Conservation (phyloP, 805 yeast genomes). For the Lipomyces yamadae region DNA sequence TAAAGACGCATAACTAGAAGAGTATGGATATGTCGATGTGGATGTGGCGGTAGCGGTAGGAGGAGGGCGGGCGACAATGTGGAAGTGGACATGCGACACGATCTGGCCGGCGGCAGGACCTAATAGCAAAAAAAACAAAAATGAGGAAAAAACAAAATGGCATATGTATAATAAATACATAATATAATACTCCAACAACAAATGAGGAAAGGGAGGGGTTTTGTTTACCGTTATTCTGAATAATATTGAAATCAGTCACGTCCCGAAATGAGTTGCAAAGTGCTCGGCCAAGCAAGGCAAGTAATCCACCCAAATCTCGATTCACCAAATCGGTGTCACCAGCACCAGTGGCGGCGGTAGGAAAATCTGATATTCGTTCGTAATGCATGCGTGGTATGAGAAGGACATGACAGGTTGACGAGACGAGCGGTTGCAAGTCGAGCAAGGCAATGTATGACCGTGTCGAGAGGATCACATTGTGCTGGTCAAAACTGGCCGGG, state of each 20-base stretch:
- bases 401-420: conserved; percentile 46
- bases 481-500: background rate
- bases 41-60: background rate
- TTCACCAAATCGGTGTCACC: conserved; percentile 5
- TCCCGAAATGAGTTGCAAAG: conserved; percentile 33
- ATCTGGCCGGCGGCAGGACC: conserved; percentile 82
- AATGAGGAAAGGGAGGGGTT: background rate
- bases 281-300: conserved; percentile 42
- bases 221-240: conserved; percentile 60
- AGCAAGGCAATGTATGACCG: conserved; percentile 42
- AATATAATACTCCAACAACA: background rate
- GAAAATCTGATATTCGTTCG: conserved; percentile 41
- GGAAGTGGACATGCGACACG: conserved; percentile 92
- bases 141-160: too few relatives aligned
- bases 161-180: too few relatives aligned
- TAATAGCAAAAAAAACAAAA: background rate
- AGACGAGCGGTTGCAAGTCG: conserved; percentile 48
- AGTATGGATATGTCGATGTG: conserved; percentile 12
- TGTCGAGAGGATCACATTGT: conserved; percentile 23
- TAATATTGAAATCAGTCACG: conserved; percentile 44
- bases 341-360: conserved; percentile 36
- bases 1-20: conserved; percentile 38
- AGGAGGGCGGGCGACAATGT: conserved; percentile 70
- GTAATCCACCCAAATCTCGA: conserved; percentile 40
- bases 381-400: conserved; percentile 46